phyloP scores from a whole-genome alignment of 495 filamentous ascomycete species.

The Neurospora terricola region DNA sequence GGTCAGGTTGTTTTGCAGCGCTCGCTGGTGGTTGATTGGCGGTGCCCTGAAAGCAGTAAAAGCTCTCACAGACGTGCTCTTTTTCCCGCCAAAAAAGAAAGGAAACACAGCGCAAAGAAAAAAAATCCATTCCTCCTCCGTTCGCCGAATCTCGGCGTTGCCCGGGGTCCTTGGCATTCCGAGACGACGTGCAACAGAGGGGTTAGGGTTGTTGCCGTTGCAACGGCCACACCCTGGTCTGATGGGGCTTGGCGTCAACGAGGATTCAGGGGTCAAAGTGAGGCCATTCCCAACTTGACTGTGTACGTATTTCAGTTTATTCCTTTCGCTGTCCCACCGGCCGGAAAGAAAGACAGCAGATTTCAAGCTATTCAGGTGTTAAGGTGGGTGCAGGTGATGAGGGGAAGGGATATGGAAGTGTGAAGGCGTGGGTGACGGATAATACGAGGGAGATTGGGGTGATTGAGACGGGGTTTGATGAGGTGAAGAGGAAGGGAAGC shows the following conservation, averaged over 20 bases:
- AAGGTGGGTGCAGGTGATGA: slow-evolving; percentile 8
- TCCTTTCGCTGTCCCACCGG: neutral
- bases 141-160: neutral
- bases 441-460: slow-evolving; percentile 16
- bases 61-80: neutral
- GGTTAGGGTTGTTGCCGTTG: neutral
- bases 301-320: neutral
- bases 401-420: neutral
- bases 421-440: slow-evolving; percentile 22
- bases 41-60: neutral
- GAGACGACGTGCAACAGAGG: neutral
- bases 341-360: neutral
- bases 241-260: neutral
- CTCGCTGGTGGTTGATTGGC: neutral
- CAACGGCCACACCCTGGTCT: neutral
- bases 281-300: neutral
- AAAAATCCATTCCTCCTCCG: neutral
- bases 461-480: neutral
- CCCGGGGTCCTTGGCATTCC: neutral
- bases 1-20: neutral
- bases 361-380: slow-evolving; percentile 1
- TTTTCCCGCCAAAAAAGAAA: neutral
- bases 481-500: slow-evolving; percentile 3
- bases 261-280: neutral
- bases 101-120: neutral